Percentiles rank a stretch among this genome's conserved stretches.
phyloP scores from a whole-genome alignment of 2,329 filamentous ascomycete species.

The Biscogniauxia sp. region DNA sequence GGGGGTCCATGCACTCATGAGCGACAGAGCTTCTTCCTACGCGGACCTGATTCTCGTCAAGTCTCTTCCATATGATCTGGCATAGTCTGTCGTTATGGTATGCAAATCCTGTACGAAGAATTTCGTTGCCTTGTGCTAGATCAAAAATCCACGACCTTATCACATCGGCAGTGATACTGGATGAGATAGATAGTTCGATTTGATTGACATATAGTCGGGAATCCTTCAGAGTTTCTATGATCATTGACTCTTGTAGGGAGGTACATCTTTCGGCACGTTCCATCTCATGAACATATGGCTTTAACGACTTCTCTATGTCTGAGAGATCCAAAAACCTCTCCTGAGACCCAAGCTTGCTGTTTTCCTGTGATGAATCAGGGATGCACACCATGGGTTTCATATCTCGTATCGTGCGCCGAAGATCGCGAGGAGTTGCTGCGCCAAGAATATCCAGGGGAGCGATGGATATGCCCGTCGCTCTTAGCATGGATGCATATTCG shows the following conservation, averaged over 20 bases:
- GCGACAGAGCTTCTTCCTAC: constrained; percentile 24
- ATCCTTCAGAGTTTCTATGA: constrained; percentile 66
- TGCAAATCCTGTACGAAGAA: constrained; percentile 73
- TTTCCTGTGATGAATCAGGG: background rate
- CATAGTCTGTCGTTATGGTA: constrained; percentile 52
- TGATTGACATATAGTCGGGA: constrained; percentile 72
- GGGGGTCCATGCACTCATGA: constrained; percentile 39
- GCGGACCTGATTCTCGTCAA: constrained; percentile 44
- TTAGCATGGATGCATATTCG: constrained; percentile 60
- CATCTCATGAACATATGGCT: constrained; percentile 25
- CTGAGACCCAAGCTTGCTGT: background rate
- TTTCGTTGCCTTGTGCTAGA: constrained; percentile 56
- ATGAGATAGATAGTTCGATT: constrained; percentile 60
- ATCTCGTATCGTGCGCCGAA: constrained; percentile 10
- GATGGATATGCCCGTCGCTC: constrained; percentile 52
- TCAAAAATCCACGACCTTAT: constrained; percentile 49
- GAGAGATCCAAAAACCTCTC: constrained; percentile 2
- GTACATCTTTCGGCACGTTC: constrained; percentile 62
- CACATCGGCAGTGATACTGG: constrained; percentile 31
- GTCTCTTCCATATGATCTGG: constrained; percentile 61
- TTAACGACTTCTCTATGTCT: constrained; percentile 9
- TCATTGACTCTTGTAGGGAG: constrained; percentile 74
- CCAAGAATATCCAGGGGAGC: constrained; percentile 62
- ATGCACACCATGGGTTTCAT: background rate
- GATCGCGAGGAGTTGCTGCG: constrained; percentile 41